These are phyloP conservation scores for Nyctanthes arbortristis DNA, from an alignment of 257 asterid genomes.

Conservation along the genomic window DNA sequence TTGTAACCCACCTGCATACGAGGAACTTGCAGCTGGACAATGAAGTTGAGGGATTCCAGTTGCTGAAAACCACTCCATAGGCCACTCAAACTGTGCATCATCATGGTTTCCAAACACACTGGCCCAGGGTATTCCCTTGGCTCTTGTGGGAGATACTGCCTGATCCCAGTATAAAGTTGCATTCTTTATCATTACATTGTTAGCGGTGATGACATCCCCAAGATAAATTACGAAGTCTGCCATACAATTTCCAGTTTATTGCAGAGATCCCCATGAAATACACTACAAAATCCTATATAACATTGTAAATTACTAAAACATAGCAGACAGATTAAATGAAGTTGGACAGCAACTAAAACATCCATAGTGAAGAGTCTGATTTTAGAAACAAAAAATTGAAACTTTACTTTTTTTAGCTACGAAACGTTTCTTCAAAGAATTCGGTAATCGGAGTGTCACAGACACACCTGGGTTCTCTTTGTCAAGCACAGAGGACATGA, in stretches of 20 bases:
- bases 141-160: slow-evolving; percentile 74
- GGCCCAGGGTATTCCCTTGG: slow-evolving; percentile 72
- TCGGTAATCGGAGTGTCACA: no score
- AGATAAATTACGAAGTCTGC: slow-evolving; percentile 86
- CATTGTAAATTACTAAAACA: not conserved
- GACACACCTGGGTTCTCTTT: slow-evolving; percentile 63
- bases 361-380: not conserved
- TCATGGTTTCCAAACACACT: slow-evolving; percentile 87
- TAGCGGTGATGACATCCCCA: slow-evolving; percentile 87
- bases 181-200: slow-evolving; percentile 62
- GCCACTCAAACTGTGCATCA: slow-evolving; percentile 89
- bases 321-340: no score
- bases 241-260: slow-evolving; percentile 10
- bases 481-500: slow-evolving; percentile 71
- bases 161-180: slow-evolving; percentile 85
- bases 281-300: not conserved
- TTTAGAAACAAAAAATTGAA: not conserved
- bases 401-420: no score
- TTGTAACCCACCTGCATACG: slow-evolving; percentile 32
- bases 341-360: no score
- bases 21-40: slow-evolving; percentile 40
- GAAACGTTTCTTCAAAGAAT: no score
- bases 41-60: slow-evolving; percentile 59
- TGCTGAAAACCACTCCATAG: slow-evolving; percentile 86
- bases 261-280: not conserved